phyloP scores from a whole-genome alignment of 176 grass and related monocot genomes.

The Puccinellia tenuiflora region DNA sequence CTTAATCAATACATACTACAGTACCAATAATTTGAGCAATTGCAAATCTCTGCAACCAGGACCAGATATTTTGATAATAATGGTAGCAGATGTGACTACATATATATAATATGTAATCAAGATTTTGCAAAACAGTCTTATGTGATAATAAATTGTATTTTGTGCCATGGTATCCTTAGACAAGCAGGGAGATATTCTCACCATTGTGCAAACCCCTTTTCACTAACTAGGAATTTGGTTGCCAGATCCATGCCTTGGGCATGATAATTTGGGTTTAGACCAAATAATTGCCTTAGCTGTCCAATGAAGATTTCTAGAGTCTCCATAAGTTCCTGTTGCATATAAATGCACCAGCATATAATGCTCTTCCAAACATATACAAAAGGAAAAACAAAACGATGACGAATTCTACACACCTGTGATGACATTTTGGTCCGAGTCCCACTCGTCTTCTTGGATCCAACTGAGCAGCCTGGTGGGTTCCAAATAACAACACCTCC shows the following conservation, averaged over 20 bases:
- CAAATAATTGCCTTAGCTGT: conserved; percentile 89
- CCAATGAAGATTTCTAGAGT: conserved; percentile 79
- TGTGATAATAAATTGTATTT: neutral
- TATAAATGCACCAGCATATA: conserved; percentile 12
- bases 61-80: neutral
- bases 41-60: neutral
- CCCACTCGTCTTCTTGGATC: conserved; percentile 22
- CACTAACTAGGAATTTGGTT: conserved; percentile 70
- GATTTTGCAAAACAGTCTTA: neutral
- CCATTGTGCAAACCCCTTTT: conserved; percentile 90
- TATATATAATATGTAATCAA: neutral
- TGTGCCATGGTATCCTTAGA: neutral
- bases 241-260: conserved; percentile 25
- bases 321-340: conserved; percentile 87
- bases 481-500: conserved; percentile 96
- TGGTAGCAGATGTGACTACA: neutral
- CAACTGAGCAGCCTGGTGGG: conserved; percentile 60
- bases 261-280: conserved; percentile 64
- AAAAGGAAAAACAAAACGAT: neutral
- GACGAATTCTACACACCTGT: conserved; percentile 44
- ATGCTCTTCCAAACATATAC: conserved; percentile 19
- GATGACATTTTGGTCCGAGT: conserved; percentile 48
- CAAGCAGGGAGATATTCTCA: conserved; percentile 28
- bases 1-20: neutral
- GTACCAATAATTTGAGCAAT: neutral